These are phyloP conservation scores for Begonia fuchsioides DNA, from an alignment of 306 rosid genomes.

Conservation along the genomic window DNA sequence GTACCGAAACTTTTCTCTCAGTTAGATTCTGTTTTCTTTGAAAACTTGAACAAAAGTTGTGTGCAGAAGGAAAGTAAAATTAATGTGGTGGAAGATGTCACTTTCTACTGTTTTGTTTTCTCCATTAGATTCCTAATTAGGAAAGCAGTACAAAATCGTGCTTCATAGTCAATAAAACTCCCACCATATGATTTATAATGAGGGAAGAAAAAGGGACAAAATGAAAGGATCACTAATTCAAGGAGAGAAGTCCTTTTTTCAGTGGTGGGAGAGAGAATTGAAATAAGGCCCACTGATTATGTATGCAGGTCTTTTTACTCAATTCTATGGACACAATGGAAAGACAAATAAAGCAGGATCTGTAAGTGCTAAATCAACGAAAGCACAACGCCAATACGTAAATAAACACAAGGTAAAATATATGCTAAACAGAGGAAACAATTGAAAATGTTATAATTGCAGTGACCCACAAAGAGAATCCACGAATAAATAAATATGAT, in stretches of 20 bases:
- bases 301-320: slow-evolving; percentile 11
- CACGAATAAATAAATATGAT: slow-evolving; percentile 1
- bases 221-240: slow-evolving; percentile 14
- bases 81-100: slow-evolving; percentile 2
- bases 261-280: slow-evolving; percentile 14
- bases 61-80: slow-evolving; percentile 14
- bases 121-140: slow-evolving; percentile 12
- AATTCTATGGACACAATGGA: slow-evolving; percentile 24
- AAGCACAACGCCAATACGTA: slow-evolving; percentile 13
- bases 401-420: slow-evolving; percentile 9
- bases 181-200: slow-evolving; percentile 16
- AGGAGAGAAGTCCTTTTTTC: slow-evolving; percentile 8
- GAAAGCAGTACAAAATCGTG: slow-evolving; percentile 18
- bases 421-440: slow-evolving; percentile 11
- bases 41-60: slow-evolving; percentile 13
- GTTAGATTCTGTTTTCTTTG: slow-evolving; percentile 14
- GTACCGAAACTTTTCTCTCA: slow-evolving; percentile 14
- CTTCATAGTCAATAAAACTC: slow-evolving; percentile 14
- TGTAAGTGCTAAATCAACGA: slow-evolving; percentile 18
- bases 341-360: slow-evolving; percentile 19
- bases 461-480: slow-evolving; percentile 11
- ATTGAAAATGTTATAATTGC: slow-evolving; percentile 8
- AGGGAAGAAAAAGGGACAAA: slow-evolving; percentile 19
- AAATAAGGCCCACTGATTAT: slow-evolving; percentile 18
- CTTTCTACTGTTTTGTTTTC: slow-evolving; percentile 6